A percentile compares a stretch with the other conserved stretches of the same genome.
These are phyloP conservation scores for Coprinellus micaceus DNA, from an alignment of 768 basidiomycete species.

Conservation along the genomic window DNA sequence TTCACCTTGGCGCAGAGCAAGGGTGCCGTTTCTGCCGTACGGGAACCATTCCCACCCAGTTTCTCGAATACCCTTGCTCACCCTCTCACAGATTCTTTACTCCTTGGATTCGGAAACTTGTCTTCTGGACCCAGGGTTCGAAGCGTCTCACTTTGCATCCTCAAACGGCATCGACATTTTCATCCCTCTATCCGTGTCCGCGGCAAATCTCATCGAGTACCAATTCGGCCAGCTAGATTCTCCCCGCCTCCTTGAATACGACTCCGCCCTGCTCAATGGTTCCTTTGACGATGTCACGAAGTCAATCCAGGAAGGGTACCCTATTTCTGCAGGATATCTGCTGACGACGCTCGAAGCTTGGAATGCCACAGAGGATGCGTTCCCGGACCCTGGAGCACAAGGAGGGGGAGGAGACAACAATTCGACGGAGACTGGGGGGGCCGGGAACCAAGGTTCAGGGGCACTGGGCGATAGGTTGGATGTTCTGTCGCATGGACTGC, in stretches of 20 bases:
- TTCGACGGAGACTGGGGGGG: not conserved
- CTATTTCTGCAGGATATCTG: slow-evolving; percentile 55
- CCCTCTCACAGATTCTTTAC: slow-evolving; percentile 62
- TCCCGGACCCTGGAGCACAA: not conserved
- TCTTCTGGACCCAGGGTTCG: no score
- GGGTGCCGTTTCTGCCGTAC: slow-evolving; percentile 77
- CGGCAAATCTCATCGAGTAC: slow-evolving; percentile 51
- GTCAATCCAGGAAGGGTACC: slow-evolving; percentile 36
- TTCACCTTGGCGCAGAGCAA: slow-evolving; percentile 75
- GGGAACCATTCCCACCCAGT: slow-evolving; percentile 18
- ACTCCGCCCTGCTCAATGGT: slow-evolving; percentile 61
- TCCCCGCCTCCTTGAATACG: slow-evolving; percentile 52
- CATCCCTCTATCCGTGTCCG: slow-evolving; percentile 58
- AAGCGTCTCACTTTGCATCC: slow-evolving; percentile 48
- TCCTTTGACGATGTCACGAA: slow-evolving; percentile 37
- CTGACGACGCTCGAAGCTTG: slow-evolving; percentile 65
- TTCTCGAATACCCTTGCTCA: not conserved
- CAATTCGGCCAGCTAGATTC: slow-evolving; percentile 56
- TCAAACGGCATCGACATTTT: slow-evolving; percentile 76
- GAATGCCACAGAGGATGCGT: slow-evolving; percentile 46
- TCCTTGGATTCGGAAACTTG: slow-evolving; percentile 31
- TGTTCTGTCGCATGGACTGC: not conserved
- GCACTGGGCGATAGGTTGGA: not conserved
- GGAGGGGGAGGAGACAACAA: not conserved
- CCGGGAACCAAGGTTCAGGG: not conserved